These are phyloP conservation scores for Beauveria pseudobassiana DNA, from an alignment of 2,329 filamentous ascomycete species.

Conservation along the genomic window DNA sequence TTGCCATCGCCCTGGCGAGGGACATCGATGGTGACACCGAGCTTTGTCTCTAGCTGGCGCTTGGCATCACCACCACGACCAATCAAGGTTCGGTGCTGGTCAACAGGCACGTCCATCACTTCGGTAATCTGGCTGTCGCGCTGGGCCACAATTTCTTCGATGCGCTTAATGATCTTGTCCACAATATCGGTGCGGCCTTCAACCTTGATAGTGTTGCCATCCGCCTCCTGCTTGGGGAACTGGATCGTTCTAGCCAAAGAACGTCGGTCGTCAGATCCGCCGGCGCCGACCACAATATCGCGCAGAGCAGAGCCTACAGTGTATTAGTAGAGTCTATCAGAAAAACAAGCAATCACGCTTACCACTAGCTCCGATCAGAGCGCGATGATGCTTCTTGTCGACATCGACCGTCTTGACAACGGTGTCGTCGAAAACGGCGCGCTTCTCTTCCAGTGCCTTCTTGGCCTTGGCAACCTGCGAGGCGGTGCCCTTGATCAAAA, in stretches of 20 bases:
- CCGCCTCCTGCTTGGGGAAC: constrained; percentile 83
- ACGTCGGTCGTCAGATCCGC: constrained; percentile 79
- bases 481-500: constrained; percentile 88
- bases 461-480: constrained; percentile 84
- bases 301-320: constrained; percentile 71
- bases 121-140: constrained; percentile 77
- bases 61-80: constrained; percentile 85
- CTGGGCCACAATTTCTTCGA: constrained; percentile 74
- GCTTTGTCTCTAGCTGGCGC: constrained; percentile 76
- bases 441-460: constrained; percentile 81
- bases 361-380: constrained; percentile 84
- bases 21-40: constrained; percentile 81
- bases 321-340: constrained; percentile 28
- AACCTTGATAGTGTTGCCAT: constrained; percentile 76
- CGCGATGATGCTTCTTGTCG: constrained; percentile 89
- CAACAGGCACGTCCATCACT: constrained; percentile 71
- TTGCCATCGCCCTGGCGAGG: constrained; percentile 80
- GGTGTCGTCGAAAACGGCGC: constrained; percentile 83
- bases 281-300: constrained; percentile 78
- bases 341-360: constrained; percentile 31
- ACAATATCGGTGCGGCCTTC: constrained; percentile 81
- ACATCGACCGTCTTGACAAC: constrained; percentile 76
- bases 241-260: constrained; percentile 84
- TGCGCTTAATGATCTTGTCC: constrained; percentile 77
- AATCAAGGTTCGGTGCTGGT: constrained; percentile 87